Percentiles rank a stretch among this genome's conserved stretches.
phyloP scores from a whole-genome alignment of 1,139 yeast species.

The Saccharomyces hybrid region DNA sequence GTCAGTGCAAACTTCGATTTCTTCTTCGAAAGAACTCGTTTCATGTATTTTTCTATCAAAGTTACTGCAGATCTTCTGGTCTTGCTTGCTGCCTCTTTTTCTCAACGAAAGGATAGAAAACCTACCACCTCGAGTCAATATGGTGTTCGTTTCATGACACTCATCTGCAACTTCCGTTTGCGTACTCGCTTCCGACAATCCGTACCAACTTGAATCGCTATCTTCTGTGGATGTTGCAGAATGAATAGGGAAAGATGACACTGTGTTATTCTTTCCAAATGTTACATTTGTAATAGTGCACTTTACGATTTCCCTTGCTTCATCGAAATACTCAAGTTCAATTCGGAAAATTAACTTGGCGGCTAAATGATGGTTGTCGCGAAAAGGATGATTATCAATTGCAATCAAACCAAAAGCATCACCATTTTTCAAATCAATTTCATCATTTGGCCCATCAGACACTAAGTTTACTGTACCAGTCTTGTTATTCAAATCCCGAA shows the following conservation, averaged over 20 bases:
- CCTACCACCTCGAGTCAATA: neutral
- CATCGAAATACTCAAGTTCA: neutral
- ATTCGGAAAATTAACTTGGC: conserved; percentile 10
- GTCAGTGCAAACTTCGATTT: neutral
- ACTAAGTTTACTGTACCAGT: conserved; percentile 23
- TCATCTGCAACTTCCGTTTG: neutral
- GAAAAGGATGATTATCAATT: conserved; percentile 6
- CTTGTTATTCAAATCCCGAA: conserved; percentile 20
- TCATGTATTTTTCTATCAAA: neutral
- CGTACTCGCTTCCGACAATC: neutral
- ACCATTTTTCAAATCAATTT: conserved; percentile 20
- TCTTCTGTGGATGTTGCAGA: neutral
- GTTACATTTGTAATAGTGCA: neutral
- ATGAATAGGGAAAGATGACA: neutral
- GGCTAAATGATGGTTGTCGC: conserved; percentile 8
- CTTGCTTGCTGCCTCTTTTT: neutral
- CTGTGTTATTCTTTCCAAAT: neutral
- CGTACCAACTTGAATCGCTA: neutral
- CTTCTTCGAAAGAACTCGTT: neutral
- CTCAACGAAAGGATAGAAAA: neutral
- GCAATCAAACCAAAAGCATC: conserved; percentile 19
- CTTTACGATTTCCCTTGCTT: neutral
- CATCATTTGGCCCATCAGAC: conserved; percentile 9
- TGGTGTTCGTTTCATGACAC: neutral
- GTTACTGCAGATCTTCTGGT: neutral